Evolutionary conservation across 108 stramenopile genomes (phyloP).

Genomic region (Cyclotella choctawhatcheeana): DNA sequence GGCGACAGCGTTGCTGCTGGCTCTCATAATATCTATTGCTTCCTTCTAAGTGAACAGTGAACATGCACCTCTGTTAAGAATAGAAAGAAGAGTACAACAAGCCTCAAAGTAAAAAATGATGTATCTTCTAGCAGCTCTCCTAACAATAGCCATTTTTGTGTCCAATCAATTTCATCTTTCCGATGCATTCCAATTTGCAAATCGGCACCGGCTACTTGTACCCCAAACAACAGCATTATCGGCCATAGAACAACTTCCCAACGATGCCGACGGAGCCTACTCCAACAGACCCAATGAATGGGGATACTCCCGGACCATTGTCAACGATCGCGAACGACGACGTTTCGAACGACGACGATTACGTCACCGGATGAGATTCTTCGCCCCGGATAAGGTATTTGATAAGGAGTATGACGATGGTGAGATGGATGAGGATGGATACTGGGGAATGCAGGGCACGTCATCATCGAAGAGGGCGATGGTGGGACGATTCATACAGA

Average conservation of each 20-base stretch:
- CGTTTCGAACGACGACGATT: constrained; percentile 42
- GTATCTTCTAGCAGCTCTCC: too few species aligned
- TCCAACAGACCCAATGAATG: constrained; percentile 30
- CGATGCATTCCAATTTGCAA: not conserved
- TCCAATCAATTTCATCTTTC: too few species aligned
- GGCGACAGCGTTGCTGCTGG: too few species aligned
- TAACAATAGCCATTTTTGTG: too few species aligned
- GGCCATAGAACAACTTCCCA: not conserved
- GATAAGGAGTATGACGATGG: constrained; percentile 8
- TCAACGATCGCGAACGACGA: constrained; percentile 36
- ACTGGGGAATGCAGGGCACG: constrained; percentile 39
- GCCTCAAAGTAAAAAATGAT: too few species aligned
- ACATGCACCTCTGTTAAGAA: too few species aligned
- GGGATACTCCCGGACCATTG: constrained; percentile 40
- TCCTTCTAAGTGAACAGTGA: too few species aligned
- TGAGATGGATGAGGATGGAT: constrained; percentile 56
- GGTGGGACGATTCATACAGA: not conserved
- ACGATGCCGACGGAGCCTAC: constrained; percentile 16
- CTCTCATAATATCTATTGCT: too few species aligned
- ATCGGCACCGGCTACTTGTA: not conserved
- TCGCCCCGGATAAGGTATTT: not conserved
- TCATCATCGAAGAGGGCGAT: constrained; percentile 24
- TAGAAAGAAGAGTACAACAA: too few species aligned
- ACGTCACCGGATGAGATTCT: constrained; percentile 29
- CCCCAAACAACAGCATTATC: not conserved